Evolutionary conservation across 768 basidiomycete genomes (phyloP), one percentile per base, ranked within the genome.

Genomic region (Rhodotorula toruloides): DNA sequence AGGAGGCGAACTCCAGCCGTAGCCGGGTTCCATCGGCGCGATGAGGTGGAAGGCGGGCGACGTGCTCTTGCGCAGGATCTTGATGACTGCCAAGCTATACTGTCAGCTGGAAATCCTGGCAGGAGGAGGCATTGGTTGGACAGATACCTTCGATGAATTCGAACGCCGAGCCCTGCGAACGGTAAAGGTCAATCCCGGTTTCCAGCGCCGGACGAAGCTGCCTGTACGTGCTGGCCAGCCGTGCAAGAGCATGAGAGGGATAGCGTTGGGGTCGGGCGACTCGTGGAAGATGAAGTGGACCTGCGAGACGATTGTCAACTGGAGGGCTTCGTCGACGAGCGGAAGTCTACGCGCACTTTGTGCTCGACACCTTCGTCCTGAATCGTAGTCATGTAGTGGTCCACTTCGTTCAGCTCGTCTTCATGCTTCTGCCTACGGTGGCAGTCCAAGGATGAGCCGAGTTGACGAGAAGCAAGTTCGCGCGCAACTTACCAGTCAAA

Each of bases 241-340:
- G 40, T 76, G 76, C 3, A 70, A 47, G 12, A 76, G 43, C 9
- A 76, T 17, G 21, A 76, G 68, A 13, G 74, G 73, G 44, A 75
- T 75, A 14, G 76, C 74, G 13, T 74, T 48, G 0, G 68, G 67
- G 27, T 72, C 66, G 1, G 50, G 36, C n/a, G 73, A 74, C 60
- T 69, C 61, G 54, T 72, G 57, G 34, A 67, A 70, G 34, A 75
- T 62, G 68, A 73, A 73, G 54, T 76, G 76, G 19, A 74, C 39
- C 32, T 64, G 54, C 61, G 61, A 43, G 12, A 22, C 22, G 13
- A n/a, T 22, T 22, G 29, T 12, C 54, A 21, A 13, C 4, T 56
- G 3, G n/a, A 22, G 22, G 3, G 31, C 4, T 22, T 25, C 36
- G 40, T 12, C 11, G 37, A 14, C 19, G 4, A 34, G 55, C n/a